Evolutionary conservation across 2,329 filamentous ascomycete species (phyloP).

Genomic region (Neonectria punicea): DNA sequence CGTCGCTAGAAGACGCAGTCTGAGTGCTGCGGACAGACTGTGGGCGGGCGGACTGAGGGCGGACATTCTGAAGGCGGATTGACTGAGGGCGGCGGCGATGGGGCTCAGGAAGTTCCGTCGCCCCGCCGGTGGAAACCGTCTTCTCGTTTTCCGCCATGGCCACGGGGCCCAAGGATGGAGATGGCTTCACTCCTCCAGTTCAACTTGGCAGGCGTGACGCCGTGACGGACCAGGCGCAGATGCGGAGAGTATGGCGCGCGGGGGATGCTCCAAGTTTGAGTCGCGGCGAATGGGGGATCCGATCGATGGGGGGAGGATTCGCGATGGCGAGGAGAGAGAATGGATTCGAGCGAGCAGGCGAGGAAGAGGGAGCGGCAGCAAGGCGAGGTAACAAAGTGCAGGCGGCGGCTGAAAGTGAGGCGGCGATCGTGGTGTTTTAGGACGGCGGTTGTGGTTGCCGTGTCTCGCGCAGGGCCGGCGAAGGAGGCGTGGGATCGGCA

Average conservation of each 20-base stretch:
- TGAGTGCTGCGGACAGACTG: constrained; percentile 10
- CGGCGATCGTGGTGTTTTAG: constrained; percentile 19
- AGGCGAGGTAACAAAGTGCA: too few relatives aligned
- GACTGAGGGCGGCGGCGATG: constrained; percentile 19
- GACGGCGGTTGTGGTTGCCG: constrained; percentile 13
- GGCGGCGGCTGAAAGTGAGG: neutral
- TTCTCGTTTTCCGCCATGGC: constrained; percentile 49
- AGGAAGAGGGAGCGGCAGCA: neutral
- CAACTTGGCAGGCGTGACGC: constrained; percentile 20
- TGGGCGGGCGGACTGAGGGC: constrained; percentile 6
- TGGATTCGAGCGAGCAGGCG: neutral
- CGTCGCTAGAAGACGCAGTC: constrained; percentile 29
- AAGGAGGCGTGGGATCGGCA: constrained; percentile 13
- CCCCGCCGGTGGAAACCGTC: constrained; percentile 32
- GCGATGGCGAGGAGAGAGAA: neutral
- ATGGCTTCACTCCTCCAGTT: constrained; percentile 36
- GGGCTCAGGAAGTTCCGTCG: constrained; percentile 33
- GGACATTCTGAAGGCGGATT: neutral
- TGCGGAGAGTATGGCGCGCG: constrained; percentile 13
- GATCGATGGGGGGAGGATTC: neutral
- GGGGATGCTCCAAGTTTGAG: neutral
- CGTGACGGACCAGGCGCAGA: constrained; percentile 15
- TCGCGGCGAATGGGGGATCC: neutral
- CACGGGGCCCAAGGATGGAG: constrained; percentile 36
- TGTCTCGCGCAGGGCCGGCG: constrained; percentile 20